Conservation (phyloP, 2,329 filamentous ascomycete species). For the Xylaria sp. region DNA sequence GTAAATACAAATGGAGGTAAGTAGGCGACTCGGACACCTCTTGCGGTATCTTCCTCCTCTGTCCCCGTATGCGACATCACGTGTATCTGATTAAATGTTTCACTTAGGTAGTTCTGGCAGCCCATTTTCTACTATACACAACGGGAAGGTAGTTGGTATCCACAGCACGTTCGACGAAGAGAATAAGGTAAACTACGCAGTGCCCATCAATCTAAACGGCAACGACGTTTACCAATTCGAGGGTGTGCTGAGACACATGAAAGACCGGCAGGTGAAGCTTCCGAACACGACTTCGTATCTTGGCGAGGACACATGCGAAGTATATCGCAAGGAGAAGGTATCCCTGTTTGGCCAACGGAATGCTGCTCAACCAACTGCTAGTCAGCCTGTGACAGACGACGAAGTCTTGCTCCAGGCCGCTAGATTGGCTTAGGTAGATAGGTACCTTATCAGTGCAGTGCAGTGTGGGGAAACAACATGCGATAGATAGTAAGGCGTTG, state of each 20-base stretch:
- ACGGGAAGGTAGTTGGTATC: not conserved
- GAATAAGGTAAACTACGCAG: not conserved
- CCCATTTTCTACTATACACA: not conserved
- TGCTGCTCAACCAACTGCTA: no score
- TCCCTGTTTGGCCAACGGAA: no score
- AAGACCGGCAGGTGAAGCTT: no score
- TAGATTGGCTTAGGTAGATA: no score
- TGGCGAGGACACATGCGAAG: no score
- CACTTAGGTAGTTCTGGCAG: conserved; percentile 7
- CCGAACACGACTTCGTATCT: no score
- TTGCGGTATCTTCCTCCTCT: not conserved
- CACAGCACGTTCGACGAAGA: not conserved
- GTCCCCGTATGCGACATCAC: not conserved
- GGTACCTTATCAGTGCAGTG: no score
- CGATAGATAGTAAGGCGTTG: no score
- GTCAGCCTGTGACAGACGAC: no score
- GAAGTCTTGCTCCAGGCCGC: no score
- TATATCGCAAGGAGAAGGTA: no score
- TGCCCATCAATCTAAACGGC: conserved; percentile 1
- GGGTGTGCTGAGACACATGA: not conserved
- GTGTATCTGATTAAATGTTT: not conserved
- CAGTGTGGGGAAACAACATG: no score
- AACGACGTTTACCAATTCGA: not conserved
- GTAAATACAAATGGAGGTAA: conserved; percentile 9
- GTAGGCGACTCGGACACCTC: not conserved